Evolutionary conservation across 176 grass and related monocot genomes (phyloP), one percentile per base, ranked within the genome.

Genomic region (Avena insularis): DNA sequence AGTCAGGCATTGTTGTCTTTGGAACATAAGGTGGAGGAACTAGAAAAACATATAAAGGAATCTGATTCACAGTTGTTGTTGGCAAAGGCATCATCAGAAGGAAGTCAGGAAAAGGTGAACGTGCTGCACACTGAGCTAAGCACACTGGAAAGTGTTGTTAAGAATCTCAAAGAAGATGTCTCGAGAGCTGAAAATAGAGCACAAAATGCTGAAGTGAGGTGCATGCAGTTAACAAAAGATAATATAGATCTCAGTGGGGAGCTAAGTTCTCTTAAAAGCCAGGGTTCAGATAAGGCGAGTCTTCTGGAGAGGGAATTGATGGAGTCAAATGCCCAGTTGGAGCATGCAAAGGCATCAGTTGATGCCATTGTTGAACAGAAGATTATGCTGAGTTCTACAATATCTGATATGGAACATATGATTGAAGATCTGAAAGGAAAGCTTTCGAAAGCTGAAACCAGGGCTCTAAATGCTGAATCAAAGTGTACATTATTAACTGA

Each of bases 351-450:
- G 80, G 93, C 96, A 67, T 88, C 96, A 63, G 69, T 94, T 89
- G 93, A 96, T 25, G 97, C 97, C 70, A 84, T 91, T 74, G 76
- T 74, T 85, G 97, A 98, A 88, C 88, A 98, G 67, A 88, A 96
- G 70, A 91, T 20, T 82, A 91, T 94, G 87, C 70, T 96, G 66
- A 90, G 86, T 71, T 90, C 84, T 68, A 92, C 92, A 12, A 86
- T 96, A 75, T 80, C 82, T 36, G 96, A 98, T 68, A 98, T 98
- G 93, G 92, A 96, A 86, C 62, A 86, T 87, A 86, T 96, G 84
- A 98, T 98, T 72, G 87, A 89, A 54, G 85, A 96, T 91, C 85
- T 98, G 40, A 98, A 96, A 84, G 76, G 75, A 67, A 98, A 94
- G 83, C 89, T 88, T 89, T 89, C 80, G 50, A 96, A 96, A 88